Percentiles rank a stretch among this genome's conserved stretches.
Evolutionary conservation across 1,284 basidiomycete genomes (phyloP).

Genomic region (Takashimella tepidaria): DNA sequence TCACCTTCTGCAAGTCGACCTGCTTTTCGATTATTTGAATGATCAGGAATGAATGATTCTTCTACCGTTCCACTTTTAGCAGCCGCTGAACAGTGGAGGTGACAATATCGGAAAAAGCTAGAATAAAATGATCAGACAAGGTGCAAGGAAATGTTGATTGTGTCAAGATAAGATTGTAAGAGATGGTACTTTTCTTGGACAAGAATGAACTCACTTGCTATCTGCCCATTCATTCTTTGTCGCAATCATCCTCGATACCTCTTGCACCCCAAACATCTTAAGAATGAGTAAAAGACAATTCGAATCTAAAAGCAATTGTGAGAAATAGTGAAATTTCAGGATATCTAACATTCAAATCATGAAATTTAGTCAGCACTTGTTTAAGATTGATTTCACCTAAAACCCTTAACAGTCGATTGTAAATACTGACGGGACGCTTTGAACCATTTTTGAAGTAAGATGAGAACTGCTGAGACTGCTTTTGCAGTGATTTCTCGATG

Average conservation of each 20-base stretch:
- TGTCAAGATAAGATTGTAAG: conserved; percentile 12
- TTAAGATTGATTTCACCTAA: too few species aligned
- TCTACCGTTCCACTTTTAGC: conserved; percentile 37
- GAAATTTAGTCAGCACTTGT: too few species aligned
- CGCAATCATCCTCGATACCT: conserved; percentile 74
- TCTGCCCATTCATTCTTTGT: conserved; percentile 85
- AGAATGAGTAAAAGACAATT: conserved; percentile 90
- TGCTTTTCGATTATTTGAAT: background rate
- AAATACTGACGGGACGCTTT: conserved; percentile 91
- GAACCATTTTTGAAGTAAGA: conserved; percentile 94
- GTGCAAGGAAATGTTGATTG: background rate
- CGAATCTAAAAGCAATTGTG: conserved; percentile 88
- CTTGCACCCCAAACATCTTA: conserved; percentile 97
- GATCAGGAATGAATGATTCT: background rate
- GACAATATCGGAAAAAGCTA: conserved; percentile 93
- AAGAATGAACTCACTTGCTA: conserved; percentile 66
- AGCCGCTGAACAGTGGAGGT: conserved; percentile 54
- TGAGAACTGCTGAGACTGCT: conserved; percentile 88
- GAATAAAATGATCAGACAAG: background rate
- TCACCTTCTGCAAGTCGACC: conserved; percentile 49
- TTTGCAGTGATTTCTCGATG: conserved; percentile 98
- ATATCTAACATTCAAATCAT: conserved; percentile 60
- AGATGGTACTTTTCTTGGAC: too few species aligned
- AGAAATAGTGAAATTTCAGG: conserved; percentile 98
- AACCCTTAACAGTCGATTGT: too few species aligned